Evolutionary conservation across 768 basidiomycete species (phyloP).

Genomic region (Rhizopogon roseolus): DNA sequence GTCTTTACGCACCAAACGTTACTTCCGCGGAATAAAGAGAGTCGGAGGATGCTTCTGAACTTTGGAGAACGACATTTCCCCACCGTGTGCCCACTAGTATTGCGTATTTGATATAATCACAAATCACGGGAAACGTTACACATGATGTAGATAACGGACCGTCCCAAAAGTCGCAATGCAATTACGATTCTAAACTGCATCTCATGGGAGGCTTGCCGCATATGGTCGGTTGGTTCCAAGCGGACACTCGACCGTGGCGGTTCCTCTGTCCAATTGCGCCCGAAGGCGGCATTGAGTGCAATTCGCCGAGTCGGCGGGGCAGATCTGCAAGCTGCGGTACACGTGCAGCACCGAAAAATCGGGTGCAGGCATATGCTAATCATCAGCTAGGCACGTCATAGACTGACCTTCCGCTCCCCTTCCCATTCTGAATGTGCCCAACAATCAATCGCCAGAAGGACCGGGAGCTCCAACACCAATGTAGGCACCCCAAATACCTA

Average conservation of each 20-base stretch:
- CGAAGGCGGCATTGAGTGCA: too few relatives aligned
- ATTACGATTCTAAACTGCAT: neutral
- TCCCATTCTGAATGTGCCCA: too few relatives aligned
- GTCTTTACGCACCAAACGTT: too few relatives aligned
- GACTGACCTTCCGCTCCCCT: neutral
- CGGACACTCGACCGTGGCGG: neutral
- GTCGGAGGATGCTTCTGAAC: too few relatives aligned
- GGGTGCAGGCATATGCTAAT: neutral
- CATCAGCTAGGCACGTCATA: neutral
- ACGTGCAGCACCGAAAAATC: neutral
- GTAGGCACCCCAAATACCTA: neutral
- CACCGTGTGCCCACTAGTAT: neutral
- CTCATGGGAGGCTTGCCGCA: neutral
- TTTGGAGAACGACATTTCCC: neutral
- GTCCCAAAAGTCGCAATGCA: neutral
- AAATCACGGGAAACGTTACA: neutral
- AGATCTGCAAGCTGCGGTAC: neutral
- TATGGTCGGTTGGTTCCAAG: neutral
- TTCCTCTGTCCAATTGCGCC: neutral
- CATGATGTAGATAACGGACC: neutral
- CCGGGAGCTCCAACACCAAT: neutral
- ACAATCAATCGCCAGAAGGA: constrained; percentile 2
- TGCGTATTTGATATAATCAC: neutral
- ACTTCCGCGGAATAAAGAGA: too few relatives aligned
- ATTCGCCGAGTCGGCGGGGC: too few relatives aligned